Percentiles rank a stretch among this genome's conserved stretches.
These are phyloP conservation scores for Geotrichum cucujoidarum DNA, from an alignment of 1,139 yeast genomes.

Conservation along the genomic window DNA sequence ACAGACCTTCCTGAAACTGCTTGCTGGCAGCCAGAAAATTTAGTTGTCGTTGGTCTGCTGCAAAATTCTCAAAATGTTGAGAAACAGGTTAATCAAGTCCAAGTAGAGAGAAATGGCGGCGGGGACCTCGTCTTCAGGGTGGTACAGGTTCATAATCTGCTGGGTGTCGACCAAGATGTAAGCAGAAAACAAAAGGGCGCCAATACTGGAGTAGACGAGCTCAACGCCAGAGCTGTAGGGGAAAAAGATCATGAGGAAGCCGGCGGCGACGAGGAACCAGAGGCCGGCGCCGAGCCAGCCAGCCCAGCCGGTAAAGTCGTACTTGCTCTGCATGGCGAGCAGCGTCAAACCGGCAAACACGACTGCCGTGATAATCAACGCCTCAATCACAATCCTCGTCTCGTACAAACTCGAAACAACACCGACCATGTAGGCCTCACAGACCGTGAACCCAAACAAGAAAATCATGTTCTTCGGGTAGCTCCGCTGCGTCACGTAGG, in stretches of 20 bases:
- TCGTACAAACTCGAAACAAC: conserved; percentile 61
- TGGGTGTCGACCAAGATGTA: conserved; percentile 82
- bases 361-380: conserved; percentile 61
- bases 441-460: conserved; percentile 61
- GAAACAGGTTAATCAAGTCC: conserved; percentile 75
- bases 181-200: conserved; percentile 67
- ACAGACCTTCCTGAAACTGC: no score
- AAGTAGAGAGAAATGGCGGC: conserved; percentile 73
- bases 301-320: conserved; percentile 72
- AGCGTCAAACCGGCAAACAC: conserved; percentile 70
- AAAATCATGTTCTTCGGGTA: conserved; percentile 60
- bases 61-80: conserved; percentile 67
- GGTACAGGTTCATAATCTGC: conserved; percentile 68
- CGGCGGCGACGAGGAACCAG: conserved; percentile 69
- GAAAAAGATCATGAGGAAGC: conserved; percentile 64
- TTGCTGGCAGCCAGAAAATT: no score
- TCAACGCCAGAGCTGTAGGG: conserved; percentile 55
- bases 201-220: conserved; percentile 62
- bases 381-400: conserved; percentile 62
- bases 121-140: conserved; percentile 80
- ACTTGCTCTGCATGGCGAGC: conserved; percentile 78
- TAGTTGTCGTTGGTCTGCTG: conserved; percentile 43
- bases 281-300: conserved; percentile 57
- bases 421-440: conserved; percentile 73
- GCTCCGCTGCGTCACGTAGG: conserved; percentile 55